A percentile compares a stretch with the other conserved stretches of the same genome.
These are phyloP conservation scores for Neurospora terricola DNA, from an alignment of 495 filamentous ascomycete genomes.

Conservation along the genomic window DNA sequence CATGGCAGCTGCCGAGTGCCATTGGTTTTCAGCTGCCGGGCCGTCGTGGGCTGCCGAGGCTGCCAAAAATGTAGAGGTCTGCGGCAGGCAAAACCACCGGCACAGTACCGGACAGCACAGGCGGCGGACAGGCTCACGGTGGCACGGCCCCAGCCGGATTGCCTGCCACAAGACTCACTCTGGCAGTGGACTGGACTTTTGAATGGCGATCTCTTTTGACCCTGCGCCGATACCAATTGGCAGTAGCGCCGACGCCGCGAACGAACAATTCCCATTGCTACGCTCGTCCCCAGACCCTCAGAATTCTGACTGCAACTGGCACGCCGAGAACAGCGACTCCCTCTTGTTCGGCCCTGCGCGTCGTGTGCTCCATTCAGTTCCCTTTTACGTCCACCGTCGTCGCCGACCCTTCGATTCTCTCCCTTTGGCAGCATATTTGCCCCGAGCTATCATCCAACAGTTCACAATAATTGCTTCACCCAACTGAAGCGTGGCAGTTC, in stretches of 20 bases:
- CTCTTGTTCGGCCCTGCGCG: not conserved
- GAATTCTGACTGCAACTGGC: not conserved
- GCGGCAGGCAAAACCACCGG: not conserved
- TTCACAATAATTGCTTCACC: not conserved
- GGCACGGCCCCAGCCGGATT: not conserved
- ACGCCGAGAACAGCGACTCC: not conserved
- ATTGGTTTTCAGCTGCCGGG: not conserved
- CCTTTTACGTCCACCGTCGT: not conserved
- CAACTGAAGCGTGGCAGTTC: not conserved
- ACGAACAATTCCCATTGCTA: not conserved
- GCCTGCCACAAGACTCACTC: not conserved
- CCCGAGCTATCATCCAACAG: not conserved
- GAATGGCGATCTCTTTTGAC: not conserved
- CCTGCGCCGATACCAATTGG: not conserved
- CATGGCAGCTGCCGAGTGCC: not conserved
- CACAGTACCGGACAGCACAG: not conserved
- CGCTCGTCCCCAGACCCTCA: not conserved
- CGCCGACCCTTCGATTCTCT: not conserved
- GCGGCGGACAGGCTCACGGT: not conserved
- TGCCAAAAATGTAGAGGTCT: not conserved
- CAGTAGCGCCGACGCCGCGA: not conserved
- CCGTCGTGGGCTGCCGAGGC: not conserved
- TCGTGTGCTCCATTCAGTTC: not conserved
- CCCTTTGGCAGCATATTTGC: not conserved
- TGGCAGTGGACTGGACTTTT: not conserved